Conservation (phyloP, 352 stramenopile species). For the Phytophthora gonapodyides region DNA sequence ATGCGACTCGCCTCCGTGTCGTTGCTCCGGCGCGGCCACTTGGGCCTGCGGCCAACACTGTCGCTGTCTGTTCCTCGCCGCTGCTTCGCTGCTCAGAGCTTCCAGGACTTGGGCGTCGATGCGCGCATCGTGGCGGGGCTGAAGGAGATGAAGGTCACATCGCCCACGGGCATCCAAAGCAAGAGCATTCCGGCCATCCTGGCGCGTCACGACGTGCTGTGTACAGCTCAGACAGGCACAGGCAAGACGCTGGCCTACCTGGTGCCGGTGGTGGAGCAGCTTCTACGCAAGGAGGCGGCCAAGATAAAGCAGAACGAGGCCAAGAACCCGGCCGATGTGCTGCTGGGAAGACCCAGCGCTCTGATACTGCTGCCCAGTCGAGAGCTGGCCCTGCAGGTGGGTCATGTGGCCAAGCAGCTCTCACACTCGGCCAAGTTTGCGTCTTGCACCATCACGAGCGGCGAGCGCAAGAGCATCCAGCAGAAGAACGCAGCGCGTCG, state of each 20-base stretch:
- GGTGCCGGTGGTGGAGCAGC: conserved; percentile 56
- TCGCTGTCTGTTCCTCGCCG: background rate
- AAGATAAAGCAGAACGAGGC: conserved; percentile 23
- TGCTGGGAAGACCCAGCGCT: conserved; percentile 47
- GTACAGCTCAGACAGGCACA: conserved; percentile 65
- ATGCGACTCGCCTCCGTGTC: conserved; percentile 13
- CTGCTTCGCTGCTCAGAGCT: conserved; percentile 26
- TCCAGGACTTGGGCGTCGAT: conserved; percentile 51
- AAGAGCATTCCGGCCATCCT: conserved; percentile 60
- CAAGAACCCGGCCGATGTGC: conserved; percentile 15
- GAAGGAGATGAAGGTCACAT: conserved; percentile 50
- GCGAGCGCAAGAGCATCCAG: conserved; percentile 73
- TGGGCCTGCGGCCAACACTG: conserved; percentile 3
- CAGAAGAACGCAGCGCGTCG: conserved; percentile 48
- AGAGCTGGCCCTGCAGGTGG: conserved; percentile 72
- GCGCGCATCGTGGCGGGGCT: conserved; percentile 45
- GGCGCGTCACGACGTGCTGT: conserved; percentile 58
- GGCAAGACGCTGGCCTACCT: conserved; percentile 75
- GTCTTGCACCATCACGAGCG: conserved; percentile 63
- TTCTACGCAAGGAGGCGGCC: conserved; percentile 48
- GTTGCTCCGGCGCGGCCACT: conserved; percentile 10
- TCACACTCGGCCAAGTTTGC: conserved; percentile 74
- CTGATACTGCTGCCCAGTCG: conserved; percentile 69
- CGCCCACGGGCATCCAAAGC: conserved; percentile 57
- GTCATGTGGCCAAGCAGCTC: conserved; percentile 65